These are phyloP conservation scores for Cryptosporidium baileyi DNA, from an alignment of 169 alveolate genomes.

Conservation along the genomic window DNA sequence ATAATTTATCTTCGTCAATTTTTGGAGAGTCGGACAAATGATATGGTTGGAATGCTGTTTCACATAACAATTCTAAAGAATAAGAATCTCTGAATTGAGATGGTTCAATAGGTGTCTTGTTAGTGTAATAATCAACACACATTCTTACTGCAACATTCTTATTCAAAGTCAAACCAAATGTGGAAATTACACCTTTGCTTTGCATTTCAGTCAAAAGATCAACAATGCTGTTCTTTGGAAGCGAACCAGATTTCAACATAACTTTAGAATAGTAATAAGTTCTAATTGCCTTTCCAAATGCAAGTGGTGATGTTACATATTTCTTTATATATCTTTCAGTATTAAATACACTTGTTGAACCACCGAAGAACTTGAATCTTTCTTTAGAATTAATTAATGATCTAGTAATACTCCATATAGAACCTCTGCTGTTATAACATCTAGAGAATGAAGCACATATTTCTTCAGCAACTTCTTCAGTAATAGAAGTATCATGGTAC, in stretches of 20 bases:
- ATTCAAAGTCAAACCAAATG: conserved; percentile 40
- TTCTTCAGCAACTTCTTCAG: conserved; percentile 22
- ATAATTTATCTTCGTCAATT: conserved; percentile 14
- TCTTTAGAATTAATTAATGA: conserved; percentile 10
- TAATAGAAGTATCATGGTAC: conserved; percentile 21
- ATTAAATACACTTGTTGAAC: conserved; percentile 53
- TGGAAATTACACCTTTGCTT: conserved; percentile 33
- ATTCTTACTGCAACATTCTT: conserved; percentile 11
- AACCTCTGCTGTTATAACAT: conserved; percentile 34
- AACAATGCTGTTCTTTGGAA: conserved; percentile 10
- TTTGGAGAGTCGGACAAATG: not conserved
- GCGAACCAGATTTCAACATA: conserved; percentile 45
- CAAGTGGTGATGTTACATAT: conserved; percentile 22
- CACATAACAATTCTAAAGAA: conserved; percentile 16
- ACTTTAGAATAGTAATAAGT: conserved; percentile 23
- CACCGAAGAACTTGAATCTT: conserved; percentile 50
- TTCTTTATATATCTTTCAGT: conserved; percentile 59
- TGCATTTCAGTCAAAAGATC: conserved; percentile 31
- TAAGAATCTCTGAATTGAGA: conserved; percentile 18
- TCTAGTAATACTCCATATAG: conserved; percentile 26
- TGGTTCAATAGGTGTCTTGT: not conserved
- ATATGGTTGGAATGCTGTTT: conserved; percentile 17
- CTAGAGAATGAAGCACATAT: conserved; percentile 32
- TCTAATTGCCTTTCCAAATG: conserved; percentile 38
- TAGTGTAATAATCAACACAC: conserved; percentile 21